Evolutionary conservation across 2,329 filamentous ascomycete genomes (phyloP), one percentile per base, ranked within the genome.

Genomic region (Calonectria pseudoreteaudii): DNA sequence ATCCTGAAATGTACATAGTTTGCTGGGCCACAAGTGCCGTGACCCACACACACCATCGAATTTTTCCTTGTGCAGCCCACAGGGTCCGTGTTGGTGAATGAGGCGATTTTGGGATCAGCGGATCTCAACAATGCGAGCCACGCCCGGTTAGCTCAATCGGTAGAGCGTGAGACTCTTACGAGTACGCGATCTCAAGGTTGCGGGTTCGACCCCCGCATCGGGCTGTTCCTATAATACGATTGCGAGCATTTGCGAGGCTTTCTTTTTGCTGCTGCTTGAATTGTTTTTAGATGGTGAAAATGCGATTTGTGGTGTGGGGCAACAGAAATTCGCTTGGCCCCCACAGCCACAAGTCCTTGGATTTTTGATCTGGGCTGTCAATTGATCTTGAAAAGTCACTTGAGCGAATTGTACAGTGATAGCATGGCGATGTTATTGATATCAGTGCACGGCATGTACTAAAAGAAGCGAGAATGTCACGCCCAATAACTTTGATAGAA

Each of bases 121-220:
- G 23, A 28, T 20, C 16, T 62, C 56, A 62, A 62, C 41, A 65
- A 65, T 68, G 20, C 68, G 70, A 75, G 69, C 70, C 70, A 73
- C 70, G 77, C 77, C 77, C 76, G 80, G 79, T 79, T 81, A 81
- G 79, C 78, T 82, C 77, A 81, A 81, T 82, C 76, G 78, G 80
- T 91, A 92, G 90, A 92, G 90, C 90, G 90, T 91, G 88, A 91
- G 91, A 92, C 91, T 92, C 90, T 89, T 89, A 89, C 26, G 75
- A 79, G 78, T 77, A 74, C 77, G 65, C 80, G 50, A 89, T 88
- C 87, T 89, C 86, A 88, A 89, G 87, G 87, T 86, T 89, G 87
- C 85, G 86, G 86, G 89, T 90, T 89, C 87, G 87, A 88, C 83
- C 84, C 83, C 83, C 83, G 82, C 83, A 82, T 84, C 81, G 83